Evolutionary conservation across 371 early-diverging fungal genomes (phyloP), one percentile per base, ranked within the genome.

Genomic region (Blakeslea trispora): DNA sequence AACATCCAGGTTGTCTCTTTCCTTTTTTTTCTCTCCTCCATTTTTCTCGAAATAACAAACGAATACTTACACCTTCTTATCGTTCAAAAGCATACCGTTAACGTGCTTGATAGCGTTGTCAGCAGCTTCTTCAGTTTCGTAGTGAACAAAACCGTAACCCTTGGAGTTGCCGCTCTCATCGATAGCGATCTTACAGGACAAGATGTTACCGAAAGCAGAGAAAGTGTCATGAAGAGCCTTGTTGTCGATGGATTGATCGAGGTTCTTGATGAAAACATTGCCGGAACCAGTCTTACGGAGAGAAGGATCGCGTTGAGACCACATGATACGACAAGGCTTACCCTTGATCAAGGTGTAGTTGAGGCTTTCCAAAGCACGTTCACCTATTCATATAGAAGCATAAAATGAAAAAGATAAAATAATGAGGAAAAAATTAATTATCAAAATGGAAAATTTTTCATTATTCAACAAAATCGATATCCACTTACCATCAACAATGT

Each of bases 241-340:
- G 91, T 96, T 93, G 79, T 98, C 98, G 64, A 98, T 97, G 56
- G 92, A 69, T 47, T 88, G 74, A 79, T 97, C 97, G 44, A 99
- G 83, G 91, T 99, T 99, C 89, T 99, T 99, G 85, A 99, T 99
- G 79, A 99, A 97, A 69, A 99, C 91, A 83, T 99, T 99, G 61
- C 97, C 98, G 24, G 86, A 79, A 44, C 98, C 97, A 57, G 88
- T 86, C 74, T 89, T 87, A 77, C 99, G 96, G 62, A 93, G 82
- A 52, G 95, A 84, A 23, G 99, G 99, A 81, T 99, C 97, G 61
- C 99, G 92, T 85, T 99, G 96, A 54, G 95, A 95, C 97, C 97
- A 99, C 99, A 99, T 99, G 77, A 99, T 96, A 63, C 99, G 94
- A 82, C 97, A 96, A 50, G 95, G 86, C 64, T 88, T 87, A 62